phyloP scores from a whole-genome alignment of 2,329 filamentous ascomycete species.

The Botryosphaeria agaves region DNA sequence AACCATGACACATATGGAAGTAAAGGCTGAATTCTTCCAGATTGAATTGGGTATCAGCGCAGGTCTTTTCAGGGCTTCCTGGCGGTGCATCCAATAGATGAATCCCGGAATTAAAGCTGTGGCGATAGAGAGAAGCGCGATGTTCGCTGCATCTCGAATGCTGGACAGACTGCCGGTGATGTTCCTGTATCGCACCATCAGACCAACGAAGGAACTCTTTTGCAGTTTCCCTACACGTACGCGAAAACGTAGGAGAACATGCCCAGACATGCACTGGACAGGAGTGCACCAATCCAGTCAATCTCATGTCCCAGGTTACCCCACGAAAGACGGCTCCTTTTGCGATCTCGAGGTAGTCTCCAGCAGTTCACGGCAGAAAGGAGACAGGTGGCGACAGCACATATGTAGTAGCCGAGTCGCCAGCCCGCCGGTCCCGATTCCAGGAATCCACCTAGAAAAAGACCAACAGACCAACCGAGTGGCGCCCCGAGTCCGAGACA shows the following conservation, averaged over 20 bases:
- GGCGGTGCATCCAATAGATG: slow-evolving; percentile 34
- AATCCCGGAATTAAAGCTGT: slow-evolving; percentile 30
- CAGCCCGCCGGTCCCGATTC: slow-evolving; percentile 33
- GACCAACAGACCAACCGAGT: slow-evolving; percentile 32
- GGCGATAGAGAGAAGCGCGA: slow-evolving; percentile 25
- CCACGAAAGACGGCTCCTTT: slow-evolving; percentile 4
- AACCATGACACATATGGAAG: slow-evolving; percentile 31
- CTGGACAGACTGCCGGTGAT: slow-evolving; percentile 8
- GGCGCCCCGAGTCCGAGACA: slow-evolving; percentile 32
- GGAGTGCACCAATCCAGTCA: slow-evolving; percentile 34
- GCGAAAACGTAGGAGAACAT: slow-evolving; percentile 37
- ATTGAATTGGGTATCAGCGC: slow-evolving; percentile 45
- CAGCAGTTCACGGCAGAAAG: slow-evolving; percentile 22
- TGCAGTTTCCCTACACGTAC: slow-evolving; percentile 22
- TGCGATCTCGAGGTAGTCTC: slow-evolving; percentile 16
- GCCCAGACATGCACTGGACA: slow-evolving; percentile 29
- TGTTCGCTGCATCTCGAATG: slow-evolving; percentile 8
- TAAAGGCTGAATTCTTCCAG: slow-evolving; percentile 41
- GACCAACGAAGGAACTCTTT: background rate
- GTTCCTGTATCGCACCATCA: slow-evolving; percentile 1
- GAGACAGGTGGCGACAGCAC: slow-evolving; percentile 23
- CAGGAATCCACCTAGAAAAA: slow-evolving; percentile 33
- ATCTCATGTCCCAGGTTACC: slow-evolving; percentile 24
- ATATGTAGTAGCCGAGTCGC: slow-evolving; percentile 33
- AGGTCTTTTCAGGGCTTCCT: slow-evolving; percentile 26